These are phyloP conservation scores for Botrytis tulipae DNA, from an alignment of 2,329 filamentous ascomycete species.

Conservation along the genomic window DNA sequence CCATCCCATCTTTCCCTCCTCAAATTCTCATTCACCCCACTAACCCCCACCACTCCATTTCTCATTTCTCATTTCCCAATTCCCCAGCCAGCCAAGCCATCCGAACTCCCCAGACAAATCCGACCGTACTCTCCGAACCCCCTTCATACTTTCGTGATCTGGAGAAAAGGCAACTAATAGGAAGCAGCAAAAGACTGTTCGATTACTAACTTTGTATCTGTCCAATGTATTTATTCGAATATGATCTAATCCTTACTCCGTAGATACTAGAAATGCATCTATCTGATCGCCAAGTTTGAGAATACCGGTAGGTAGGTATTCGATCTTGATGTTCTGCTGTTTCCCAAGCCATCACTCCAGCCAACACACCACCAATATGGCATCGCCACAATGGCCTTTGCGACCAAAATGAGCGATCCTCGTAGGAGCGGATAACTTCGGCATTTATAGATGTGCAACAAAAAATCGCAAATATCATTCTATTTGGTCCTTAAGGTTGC, in stretches of 20 bases:
- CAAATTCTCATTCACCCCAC: background rate
- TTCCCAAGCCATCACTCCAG: background rate
- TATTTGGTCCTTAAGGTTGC: background rate
- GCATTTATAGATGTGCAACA: conserved; percentile 11
- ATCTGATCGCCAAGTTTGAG: background rate
- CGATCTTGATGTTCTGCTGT: background rate
- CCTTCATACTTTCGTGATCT: background rate
- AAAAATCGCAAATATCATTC: background rate
- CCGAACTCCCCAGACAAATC: background rate
- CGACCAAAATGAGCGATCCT: background rate
- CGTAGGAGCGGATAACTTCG: conserved; percentile 11
- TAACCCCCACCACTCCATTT: background rate
- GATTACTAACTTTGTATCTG: background rate
- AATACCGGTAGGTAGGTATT: no score
- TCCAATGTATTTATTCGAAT: background rate
- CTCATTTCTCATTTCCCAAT: background rate
- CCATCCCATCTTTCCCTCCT: background rate
- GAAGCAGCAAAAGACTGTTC: background rate
- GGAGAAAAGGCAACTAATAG: background rate
- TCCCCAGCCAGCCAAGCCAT: background rate
- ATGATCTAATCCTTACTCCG: background rate
- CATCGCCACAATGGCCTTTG: background rate
- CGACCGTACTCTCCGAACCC: background rate
- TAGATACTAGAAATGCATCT: background rate
- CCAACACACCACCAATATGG: background rate